These are phyloP conservation scores for Thecaphora frezii DNA, from an alignment of 1,284 basidiomycete species.

Conservation along the genomic window DNA sequence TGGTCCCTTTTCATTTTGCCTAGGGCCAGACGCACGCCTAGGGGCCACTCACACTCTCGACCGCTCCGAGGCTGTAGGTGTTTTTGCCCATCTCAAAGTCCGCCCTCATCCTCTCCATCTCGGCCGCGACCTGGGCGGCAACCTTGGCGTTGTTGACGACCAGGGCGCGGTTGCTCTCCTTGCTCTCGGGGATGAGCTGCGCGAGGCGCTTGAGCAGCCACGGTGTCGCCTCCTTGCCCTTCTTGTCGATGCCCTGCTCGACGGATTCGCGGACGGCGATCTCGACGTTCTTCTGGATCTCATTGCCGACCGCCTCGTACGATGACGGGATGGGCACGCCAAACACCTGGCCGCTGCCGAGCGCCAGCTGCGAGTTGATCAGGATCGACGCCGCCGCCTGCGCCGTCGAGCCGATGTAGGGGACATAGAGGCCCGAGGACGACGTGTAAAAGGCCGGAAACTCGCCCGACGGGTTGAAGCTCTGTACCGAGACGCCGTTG, in stretches of 20 bases:
- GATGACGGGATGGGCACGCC: conserved; percentile 86
- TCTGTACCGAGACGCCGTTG: conserved; percentile 85
- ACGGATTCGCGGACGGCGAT: conserved; percentile 82
- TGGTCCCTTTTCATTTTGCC: too few relatives aligned
- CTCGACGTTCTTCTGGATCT: conserved; percentile 79
- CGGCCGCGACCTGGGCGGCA: conserved; percentile 78
- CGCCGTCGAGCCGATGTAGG: conserved; percentile 24
- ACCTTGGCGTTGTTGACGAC: conserved; percentile 88
- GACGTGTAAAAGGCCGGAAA: conserved; percentile 95
- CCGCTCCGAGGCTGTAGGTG: conserved; percentile 19
- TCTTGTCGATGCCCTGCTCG: conserved; percentile 74
- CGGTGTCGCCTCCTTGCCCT: conserved; percentile 90
- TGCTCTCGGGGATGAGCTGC: conserved; percentile 72
- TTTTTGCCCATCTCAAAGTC: conserved; percentile 10
- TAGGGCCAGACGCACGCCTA: too few relatives aligned
- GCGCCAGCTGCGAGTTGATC: conserved; percentile 69
- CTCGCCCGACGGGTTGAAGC: conserved; percentile 69
- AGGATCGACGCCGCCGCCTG: conserved; percentile 44
- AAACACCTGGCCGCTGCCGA: conserved; percentile 65
- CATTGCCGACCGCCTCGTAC: conserved; percentile 69
- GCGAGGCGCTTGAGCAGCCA: conserved; percentile 86
- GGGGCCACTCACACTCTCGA: conserved; percentile 27
- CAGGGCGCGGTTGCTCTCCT: conserved; percentile 74
- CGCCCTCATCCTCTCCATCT: conserved; percentile 68
- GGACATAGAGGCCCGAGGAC: conserved; percentile 77